Evolutionary conservation across 352 stramenopile genomes (phyloP), one percentile per base, ranked within the genome.

Genomic region (Phytophthora brassicae): DNA sequence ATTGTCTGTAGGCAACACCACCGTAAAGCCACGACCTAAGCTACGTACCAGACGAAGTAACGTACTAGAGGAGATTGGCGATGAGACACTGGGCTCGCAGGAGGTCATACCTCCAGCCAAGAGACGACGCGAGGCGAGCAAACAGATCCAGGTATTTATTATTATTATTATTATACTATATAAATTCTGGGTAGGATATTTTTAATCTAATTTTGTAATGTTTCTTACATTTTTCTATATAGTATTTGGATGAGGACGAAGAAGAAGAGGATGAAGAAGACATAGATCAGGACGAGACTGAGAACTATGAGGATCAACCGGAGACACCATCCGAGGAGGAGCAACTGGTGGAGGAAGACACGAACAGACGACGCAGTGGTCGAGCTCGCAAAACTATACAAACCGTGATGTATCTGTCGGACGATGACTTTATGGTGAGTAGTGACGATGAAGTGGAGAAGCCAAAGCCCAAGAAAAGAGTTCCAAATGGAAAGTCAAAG

Each of bases 401-500:
- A 23, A 53, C 55, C 8, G 33, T 69, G n/a, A 66, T 67, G 4
- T 54, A 78, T n/a, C 26, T 67, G 19, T 78, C 66, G 12, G 61
- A 78, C 17, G 72, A 80, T 20, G 68, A 70, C 26, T 74, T 65
- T 47, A n/a, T 54, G 13, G 58, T 64, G 29, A 75, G 64, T 31
- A 76, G 61, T 50, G 70, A 76, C 9, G 67, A 78, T 8, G 62
- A 78, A 36, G 66, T 72, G n/a, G 64, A 77, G 16, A 75, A 79
- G 22, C 58, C 74, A 14, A 80, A 81, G 14, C 39, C 38, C 8
- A 66, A 59, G 20, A 65, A 63, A 36, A 66, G 61, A 59, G 61
- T 26, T 14, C 11, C 51, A 6, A 76, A 77, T 38, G 31, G 44
- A 12, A 70, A 68, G 16, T 20, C 43, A 3, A 72, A 76, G 12